phyloP scores from a whole-genome alignment of 495 filamentous ascomycete genomes.

The Penicillium arizonense region DNA sequence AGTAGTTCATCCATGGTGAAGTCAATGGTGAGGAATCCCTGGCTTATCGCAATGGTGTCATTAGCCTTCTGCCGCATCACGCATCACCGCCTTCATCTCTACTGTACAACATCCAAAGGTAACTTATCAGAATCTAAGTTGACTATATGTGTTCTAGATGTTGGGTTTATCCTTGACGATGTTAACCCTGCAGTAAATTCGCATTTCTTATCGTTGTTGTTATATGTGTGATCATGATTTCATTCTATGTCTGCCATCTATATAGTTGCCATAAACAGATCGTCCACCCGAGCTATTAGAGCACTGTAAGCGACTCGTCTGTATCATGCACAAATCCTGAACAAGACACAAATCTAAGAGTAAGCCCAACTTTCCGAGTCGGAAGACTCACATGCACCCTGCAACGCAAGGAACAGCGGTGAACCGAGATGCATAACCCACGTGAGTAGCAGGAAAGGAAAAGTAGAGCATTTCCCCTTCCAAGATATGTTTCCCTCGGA shows the following conservation, averaged over 20 bases:
- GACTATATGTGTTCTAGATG: too few relatives aligned
- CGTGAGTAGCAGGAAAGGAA: not conserved
- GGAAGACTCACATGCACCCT: not conserved
- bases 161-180: too few relatives aligned
- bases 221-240: conserved; percentile 20
- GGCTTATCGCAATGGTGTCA: conserved; percentile 36
- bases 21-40: conserved; percentile 3
- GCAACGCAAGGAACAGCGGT: conserved; percentile 4
- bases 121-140: too few relatives aligned
- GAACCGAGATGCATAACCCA: conserved; percentile 4
- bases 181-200: too few relatives aligned
- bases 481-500: not conserved
- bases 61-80: conserved; percentile 16
- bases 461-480: not conserved
- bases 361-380: not conserved
- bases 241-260: conserved; percentile 18
- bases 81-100: conserved; percentile 19
- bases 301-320: not conserved
- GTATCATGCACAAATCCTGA: not conserved
- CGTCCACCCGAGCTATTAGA: not conserved
- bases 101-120: too few relatives aligned
- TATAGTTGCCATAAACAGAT: conserved; percentile 1
- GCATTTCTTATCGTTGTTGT: not conserved
- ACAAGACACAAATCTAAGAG: not conserved
- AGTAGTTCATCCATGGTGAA: conserved; percentile 71